Conservation (phyloP, 495 filamentous ascomycete species). For the Pyrenopolyporus hunteri region DNA sequence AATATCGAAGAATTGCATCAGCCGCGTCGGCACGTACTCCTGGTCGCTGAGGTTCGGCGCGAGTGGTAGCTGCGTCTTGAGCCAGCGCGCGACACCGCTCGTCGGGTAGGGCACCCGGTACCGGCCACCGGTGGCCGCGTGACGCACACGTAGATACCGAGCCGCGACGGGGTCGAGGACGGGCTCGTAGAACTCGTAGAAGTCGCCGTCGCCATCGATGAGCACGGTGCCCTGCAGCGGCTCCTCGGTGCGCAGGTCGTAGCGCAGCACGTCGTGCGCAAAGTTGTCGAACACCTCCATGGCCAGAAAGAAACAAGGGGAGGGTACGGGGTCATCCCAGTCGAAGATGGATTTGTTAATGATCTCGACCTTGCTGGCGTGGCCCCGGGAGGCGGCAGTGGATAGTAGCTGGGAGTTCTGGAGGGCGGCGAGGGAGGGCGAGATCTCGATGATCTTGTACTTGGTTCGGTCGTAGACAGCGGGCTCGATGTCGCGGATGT, state of each 20-base stretch:
- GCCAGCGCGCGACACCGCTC: conserved; percentile 52
- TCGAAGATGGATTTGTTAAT: conserved; percentile 94
- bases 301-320: conserved; percentile 96
- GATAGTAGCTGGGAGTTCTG: conserved; percentile 73
- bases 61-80: conserved; percentile 69
- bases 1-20: conserved; percentile 97
- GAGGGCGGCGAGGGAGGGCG: conserved; percentile 73
- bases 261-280: conserved; percentile 90
- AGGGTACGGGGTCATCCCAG: conserved; percentile 83
- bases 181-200: conserved; percentile 87
- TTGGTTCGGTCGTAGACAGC: conserved; percentile 93
- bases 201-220: conserved; percentile 84
- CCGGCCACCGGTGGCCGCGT: conserved; percentile 58
- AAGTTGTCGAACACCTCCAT: conserved; percentile 99
- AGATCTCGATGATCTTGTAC: conserved; percentile 96
- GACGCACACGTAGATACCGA: conserved; percentile 80
- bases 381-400: conserved; percentile 70
- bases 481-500: conserved; percentile 87
- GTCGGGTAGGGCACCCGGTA: conserved; percentile 63
- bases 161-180: conserved; percentile 80
- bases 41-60: conserved; percentile 74
- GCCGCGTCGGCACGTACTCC: conserved; percentile 90
- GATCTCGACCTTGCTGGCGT: conserved; percentile 86
- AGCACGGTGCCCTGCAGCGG: conserved; percentile 86
- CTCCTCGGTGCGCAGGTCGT: conserved; percentile 73